Percentiles rank a stretch among this genome's conserved stretches.
Evolutionary conservation across 306 rosid genomes (phyloP).

Genomic region (Hippophae gyantsensis): DNA sequence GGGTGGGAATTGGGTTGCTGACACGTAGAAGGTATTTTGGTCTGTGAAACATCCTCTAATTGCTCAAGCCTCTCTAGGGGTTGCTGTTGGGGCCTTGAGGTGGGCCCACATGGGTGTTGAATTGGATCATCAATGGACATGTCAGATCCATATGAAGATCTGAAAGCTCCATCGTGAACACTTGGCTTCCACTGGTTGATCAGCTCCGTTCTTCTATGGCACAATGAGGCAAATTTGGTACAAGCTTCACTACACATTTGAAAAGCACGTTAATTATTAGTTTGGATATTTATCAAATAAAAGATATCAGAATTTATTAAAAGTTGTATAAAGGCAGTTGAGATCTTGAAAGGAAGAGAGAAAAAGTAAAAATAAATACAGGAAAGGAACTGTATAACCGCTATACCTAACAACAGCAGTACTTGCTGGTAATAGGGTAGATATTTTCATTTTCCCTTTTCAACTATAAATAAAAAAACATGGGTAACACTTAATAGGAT

Average conservation of each 20-base stretch:
- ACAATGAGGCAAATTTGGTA: slow-evolving; percentile 42
- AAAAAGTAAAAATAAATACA: too few relatives aligned
- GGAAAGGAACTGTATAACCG: too few relatives aligned
- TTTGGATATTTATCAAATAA: too few relatives aligned
- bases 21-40: slow-evolving; percentile 42
- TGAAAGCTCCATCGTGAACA: slow-evolving; percentile 46
- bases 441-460: too few relatives aligned
- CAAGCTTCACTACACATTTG: slow-evolving; percentile 66
- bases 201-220: slow-evolving; percentile 62
- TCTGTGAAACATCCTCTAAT: slow-evolving; percentile 12
- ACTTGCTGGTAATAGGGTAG: too few relatives aligned
- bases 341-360: too few relatives aligned
- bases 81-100: slow-evolving; percentile 21
- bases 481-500: too few relatives aligned
- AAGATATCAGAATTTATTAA: too few relatives aligned
- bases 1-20: slow-evolving; percentile 36
- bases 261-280: background rate
- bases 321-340: too few relatives aligned
- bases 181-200: slow-evolving; percentile 45
- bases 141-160: slow-evolving; percentile 78
- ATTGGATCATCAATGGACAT: slow-evolving; percentile 85
- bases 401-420: too few relatives aligned
- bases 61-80: slow-evolving; percentile 10
- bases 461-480: too few relatives aligned
- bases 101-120: slow-evolving; percentile 38